phyloP scores from a whole-genome alignment of 1,284 basidiomycete genomes.

The Agaricales sp. region DNA sequence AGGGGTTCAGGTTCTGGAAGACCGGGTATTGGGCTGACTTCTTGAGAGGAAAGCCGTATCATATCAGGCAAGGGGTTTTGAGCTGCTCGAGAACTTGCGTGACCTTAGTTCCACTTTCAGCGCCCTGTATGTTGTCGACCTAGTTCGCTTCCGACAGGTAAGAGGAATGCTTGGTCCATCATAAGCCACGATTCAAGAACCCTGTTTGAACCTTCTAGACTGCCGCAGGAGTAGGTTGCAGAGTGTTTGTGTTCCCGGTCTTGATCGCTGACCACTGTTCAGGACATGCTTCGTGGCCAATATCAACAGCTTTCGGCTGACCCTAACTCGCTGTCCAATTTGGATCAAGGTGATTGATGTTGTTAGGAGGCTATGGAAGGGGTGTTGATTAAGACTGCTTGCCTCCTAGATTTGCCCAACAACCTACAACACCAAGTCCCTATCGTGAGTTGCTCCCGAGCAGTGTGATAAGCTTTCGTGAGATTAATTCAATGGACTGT shows the following conservation, averaged over 20 bases:
- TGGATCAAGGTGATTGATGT: conserved; percentile 84
- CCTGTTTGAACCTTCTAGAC: conserved; percentile 36
- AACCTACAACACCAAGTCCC: conserved; percentile 83
- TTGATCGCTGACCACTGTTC: conserved; percentile 4
- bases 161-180: conserved; percentile 12
- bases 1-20: conserved; percentile 98
- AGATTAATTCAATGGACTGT: conserved; percentile 6
- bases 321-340: conserved; percentile 86
- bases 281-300: conserved; percentile 86
- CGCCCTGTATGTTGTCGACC: conserved; percentile 92
- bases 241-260: conserved; percentile 2
- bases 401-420: conserved; percentile 73
- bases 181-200: conserved; percentile 9
- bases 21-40: conserved; percentile 90
- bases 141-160: conserved; percentile 88
- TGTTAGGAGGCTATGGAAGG: no score
- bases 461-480: neutral
- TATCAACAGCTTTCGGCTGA: conserved; percentile 93
- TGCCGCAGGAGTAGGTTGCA: conserved; percentile 63
- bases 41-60: conserved; percentile 74
- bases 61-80: conserved; percentile 63
- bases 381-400: neutral
- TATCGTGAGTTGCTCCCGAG: conserved; percentile 48
- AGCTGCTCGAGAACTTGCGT: conserved; percentile 7
- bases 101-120: conserved; percentile 27